Evolutionary conservation across 1,139 yeast species (phyloP), one percentile per base, ranked within the genome.

Genomic region (Blastobotrys aristatus): DNA sequence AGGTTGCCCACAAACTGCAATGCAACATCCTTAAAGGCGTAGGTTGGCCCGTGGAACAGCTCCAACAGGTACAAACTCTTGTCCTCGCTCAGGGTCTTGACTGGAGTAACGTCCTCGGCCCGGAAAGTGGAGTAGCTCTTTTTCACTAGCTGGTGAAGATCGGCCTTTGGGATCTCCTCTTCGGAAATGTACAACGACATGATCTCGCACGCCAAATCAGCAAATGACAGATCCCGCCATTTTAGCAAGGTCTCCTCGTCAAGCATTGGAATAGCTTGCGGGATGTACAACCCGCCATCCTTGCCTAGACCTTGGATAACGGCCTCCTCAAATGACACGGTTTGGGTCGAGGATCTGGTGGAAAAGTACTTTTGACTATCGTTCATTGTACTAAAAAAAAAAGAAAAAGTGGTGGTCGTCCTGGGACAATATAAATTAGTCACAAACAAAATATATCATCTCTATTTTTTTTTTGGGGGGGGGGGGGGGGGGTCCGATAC

Each of bases 11-110:
- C 95, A 68, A 92, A 90, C 68, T 92, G 99, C 62, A 92, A 76
- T 3, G 99, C 99, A 55, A 92, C 98, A 66, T 92, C 99, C 69
- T 92, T 92, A 74, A 92, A 92, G 10, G 99, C 99, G 64, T 92
- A 92, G 3, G 99, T 92, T 54, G 99, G 99, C 36, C 99, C 99
- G 63, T 92, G 99, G 80, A 92, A 92, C 52, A 92, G 74, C 69
- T 92, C 99, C 62, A 92, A 75, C 52, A 92, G 72, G 65, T 87
- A 84, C 52, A 92, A 72, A 51, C 80, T 75, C 48, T 78, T 74
- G 47, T 73, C 72, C 48, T 74, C 67, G 59, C 77, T 77, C 43
- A 89, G 75, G 44, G 77, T 71, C 36, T 75, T 77, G 47, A 89
- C 67, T 21, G 99, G 99, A 11, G 98, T 90, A 47, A 90, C 88